Evolutionary conservation across 495 filamentous ascomycete species (phyloP).

Genomic region (Penicillium waksmanii): DNA sequence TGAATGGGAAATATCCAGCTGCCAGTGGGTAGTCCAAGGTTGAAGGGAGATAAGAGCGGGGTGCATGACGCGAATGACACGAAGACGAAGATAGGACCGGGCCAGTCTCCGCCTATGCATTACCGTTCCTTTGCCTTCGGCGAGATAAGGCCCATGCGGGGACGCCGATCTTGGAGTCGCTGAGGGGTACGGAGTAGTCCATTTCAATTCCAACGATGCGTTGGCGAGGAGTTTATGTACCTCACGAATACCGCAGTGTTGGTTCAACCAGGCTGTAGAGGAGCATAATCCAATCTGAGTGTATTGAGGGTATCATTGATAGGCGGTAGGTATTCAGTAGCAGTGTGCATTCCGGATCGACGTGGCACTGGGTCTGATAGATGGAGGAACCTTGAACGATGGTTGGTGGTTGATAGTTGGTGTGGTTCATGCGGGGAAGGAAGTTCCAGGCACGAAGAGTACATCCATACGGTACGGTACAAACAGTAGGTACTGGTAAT

Average conservation of each 20-base stretch:
- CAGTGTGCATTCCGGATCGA: not conserved
- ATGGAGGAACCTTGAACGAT: not conserved
- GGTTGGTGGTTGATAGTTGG: not conserved
- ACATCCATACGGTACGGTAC: too few relatives aligned
- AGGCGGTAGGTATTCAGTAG: not conserved
- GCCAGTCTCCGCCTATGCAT: constrained; percentile 4
- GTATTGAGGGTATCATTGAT: not conserved
- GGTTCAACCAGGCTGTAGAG: not conserved
- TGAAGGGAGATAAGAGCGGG: constrained; percentile 1
- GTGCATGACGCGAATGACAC: constrained; percentile 7
- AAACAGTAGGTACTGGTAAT: not conserved
- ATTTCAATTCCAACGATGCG: constrained; percentile 3
- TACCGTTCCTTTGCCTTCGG: constrained; percentile 2
- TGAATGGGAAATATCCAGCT: constrained; percentile 1
- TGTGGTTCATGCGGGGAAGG: constrained; percentile 4
- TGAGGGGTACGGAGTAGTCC: not conserved
- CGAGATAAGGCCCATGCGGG: constrained; percentile 28
- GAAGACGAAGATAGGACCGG: constrained; percentile 19
- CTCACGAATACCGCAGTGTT: not conserved
- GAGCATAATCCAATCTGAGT: not conserved
- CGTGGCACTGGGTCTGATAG: not conserved
- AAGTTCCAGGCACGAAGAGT: too few relatives aligned
- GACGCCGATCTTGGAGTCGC: constrained; percentile 16
- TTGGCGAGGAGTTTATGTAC: not conserved
- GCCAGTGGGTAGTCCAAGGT: not conserved